Evolutionary conservation across 768 basidiomycete species (phyloP), one percentile per base, ranked within the genome.

Genomic region (Serendipita sp.): DNA sequence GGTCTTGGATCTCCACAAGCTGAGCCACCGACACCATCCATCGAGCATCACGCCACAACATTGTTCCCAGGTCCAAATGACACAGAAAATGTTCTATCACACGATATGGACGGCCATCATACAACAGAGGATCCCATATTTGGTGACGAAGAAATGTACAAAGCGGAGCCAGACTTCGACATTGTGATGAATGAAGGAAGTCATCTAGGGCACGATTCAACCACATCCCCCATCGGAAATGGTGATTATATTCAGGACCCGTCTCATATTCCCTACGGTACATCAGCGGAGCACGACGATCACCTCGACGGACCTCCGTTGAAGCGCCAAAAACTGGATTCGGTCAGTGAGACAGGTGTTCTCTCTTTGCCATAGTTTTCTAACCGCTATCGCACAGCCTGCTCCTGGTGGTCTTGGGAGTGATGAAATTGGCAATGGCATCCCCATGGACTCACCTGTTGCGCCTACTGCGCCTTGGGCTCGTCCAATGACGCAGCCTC

Each of bases 401-500:
- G 56, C 56, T 32, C 37, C 37, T 38, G 28, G n/a, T 18, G 34
- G 34, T 2, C 10, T 60, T 24, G 18, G 16, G 35, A 35, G 32
- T n/a, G 56, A 60, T 30, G 16, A n/a, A n/a, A 10, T 30, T 8
- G 18, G 28, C 28, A 35, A 24, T 30, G 56, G 56, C 34, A 10
- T 60, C 37, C 30, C 18, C 8, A 24, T 60, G 28, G 56, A 60
- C 10, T 60, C 56, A 28, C 56, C 56, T 24, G 56, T 60, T 8
- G 56, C 56, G 5, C 56, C 56, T 37, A 37, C 34, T 35, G 56
- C 56, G 30, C 56, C 56, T 32, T 60, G 56, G 56, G 56, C 56
- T 5, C 18, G 56, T 28, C 56, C 56, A 38, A 34, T 60, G 56
- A 60, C 67, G 68, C 38, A 70, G 70, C 56, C 80, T 7, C 96